Evolutionary conservation across 2,329 filamentous ascomycete genomes (phyloP), one percentile per base, ranked within the genome.

Genomic region (Helicocarpus griseus): DNA sequence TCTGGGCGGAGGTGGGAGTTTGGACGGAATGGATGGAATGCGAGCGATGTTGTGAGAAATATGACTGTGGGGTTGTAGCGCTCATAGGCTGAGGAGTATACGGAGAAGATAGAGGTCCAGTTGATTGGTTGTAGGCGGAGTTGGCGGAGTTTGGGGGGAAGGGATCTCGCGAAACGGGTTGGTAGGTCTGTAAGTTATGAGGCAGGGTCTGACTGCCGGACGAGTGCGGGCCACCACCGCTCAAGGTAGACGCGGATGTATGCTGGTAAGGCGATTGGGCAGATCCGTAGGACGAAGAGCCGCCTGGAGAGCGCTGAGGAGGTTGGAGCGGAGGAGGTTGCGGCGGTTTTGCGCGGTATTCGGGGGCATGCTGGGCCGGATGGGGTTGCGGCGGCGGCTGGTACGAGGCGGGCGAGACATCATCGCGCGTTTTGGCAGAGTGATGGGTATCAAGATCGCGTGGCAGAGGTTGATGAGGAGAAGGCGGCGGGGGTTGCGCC

Each of bases 241-340:
- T 67, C 28, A 67, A 49, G 2, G 61, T 56, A 22, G 66, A 60
- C 21, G 65, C 58, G 19, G 69, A 60, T 26, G 63, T 63, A 52
- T 68, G 66, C 52, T 70, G 69, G 53, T 71, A 72, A 7, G 69
- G 69, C 36, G 70, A 72, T 50, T 67, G 66, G 36, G 60, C 58
- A 28, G 67, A 64, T 48, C 61, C 61, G 55, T 71, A 70, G 43
- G 69, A 63, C 33, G 72, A 63, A 49, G 66, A 64, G 48, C 62
- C 66, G 28, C 69, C 66, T 44, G 73, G 73, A 41, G 73, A 76
- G 53, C 68, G 67, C 53, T 73, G 66, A 39, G 68, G 66, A 44
- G 69, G 65, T 60, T 74, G 72, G 54, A 74, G 65, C 47, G 73
- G 68, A 35, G 68, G 66, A 53, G 73, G 71, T 56, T 70, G 70